These are phyloP conservation scores for Pterocarpus santalinus DNA, from an alignment of 306 rosid species.

Conservation along the genomic window DNA sequence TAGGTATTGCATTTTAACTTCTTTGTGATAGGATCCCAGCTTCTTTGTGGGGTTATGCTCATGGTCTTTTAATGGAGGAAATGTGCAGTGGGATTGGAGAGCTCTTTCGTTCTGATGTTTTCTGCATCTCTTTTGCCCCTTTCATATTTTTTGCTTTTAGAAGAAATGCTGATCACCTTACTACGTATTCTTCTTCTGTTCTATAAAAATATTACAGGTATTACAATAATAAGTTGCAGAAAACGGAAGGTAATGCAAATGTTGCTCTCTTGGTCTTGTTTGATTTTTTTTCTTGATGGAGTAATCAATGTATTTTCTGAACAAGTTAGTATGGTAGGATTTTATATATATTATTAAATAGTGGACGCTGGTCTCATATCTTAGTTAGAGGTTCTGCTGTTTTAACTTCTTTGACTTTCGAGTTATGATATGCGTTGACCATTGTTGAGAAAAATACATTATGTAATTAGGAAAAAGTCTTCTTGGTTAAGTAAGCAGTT, in stretches of 20 bases:
- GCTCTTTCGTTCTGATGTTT: slow-evolving; percentile 17
- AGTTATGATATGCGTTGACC: neutral
- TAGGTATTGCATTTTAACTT: slow-evolving; percentile 51
- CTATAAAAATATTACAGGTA: slow-evolving; percentile 53
- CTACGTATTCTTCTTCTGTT: neutral
- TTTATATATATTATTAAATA: neutral
- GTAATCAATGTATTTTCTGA: neutral
- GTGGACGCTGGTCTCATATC: neutral
- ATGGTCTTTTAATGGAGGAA: slow-evolving; percentile 7
- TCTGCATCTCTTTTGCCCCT: neutral
- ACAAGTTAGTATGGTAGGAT: slow-evolving; percentile 1
- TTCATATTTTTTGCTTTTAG: neutral
- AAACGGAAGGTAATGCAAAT: slow-evolving; percentile 73
- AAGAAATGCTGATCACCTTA: slow-evolving; percentile 29
- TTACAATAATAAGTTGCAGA: slow-evolving; percentile 72
- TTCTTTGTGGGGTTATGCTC: slow-evolving; percentile 6
- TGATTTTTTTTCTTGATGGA: neutral
- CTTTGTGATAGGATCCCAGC: neutral
- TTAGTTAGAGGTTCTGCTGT: neutral
- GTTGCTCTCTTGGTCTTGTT: slow-evolving; percentile 25
- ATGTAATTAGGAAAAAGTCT: neutral
- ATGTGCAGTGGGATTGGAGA: slow-evolving; percentile 27
- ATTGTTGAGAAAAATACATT: neutral
- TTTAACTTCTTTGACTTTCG: neutral
- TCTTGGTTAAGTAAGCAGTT: neutral